Percentiles rank a stretch among this genome's conserved stretches.
Conservation (phyloP, 768 basidiomycete genomes). For the Neoboletus magnificus region DNA sequence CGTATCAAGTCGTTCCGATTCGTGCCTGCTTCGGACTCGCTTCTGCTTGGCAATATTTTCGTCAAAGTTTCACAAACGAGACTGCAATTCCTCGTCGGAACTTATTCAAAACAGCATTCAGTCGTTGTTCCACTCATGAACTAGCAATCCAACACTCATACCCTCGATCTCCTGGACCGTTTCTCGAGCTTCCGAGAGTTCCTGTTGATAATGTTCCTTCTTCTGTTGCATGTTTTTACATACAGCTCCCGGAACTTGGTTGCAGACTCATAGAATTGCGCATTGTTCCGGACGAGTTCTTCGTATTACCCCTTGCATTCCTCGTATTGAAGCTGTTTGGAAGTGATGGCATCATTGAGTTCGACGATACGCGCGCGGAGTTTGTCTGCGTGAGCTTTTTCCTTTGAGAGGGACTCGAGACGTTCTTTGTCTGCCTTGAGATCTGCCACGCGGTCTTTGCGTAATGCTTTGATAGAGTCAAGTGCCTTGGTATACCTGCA, state of each 20-base stretch:
- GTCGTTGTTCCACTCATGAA: not conserved
- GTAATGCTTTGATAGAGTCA: conserved; percentile 82
- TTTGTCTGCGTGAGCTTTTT: conserved; percentile 86
- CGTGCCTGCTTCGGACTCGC: conserved; percentile 44
- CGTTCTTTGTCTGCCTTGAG: conserved; percentile 92
- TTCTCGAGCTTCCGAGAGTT: conserved; percentile 59
- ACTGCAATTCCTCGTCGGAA: conserved; percentile 66
- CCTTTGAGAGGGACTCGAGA: conserved; percentile 68
- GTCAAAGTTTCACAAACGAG: conserved; percentile 56
- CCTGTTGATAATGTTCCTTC: conserved; percentile 57
- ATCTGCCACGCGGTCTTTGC: conserved; percentile 88
- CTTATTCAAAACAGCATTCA: conserved; percentile 38
- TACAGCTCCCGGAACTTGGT: conserved; percentile 86
- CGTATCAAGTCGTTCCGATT: conserved; percentile 50
- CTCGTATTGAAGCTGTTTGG: conserved; percentile 74
- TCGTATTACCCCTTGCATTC: conserved; percentile 65
- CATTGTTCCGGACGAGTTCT: conserved; percentile 61
- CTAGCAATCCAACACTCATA: conserved; percentile 13
- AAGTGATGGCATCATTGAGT: conserved; percentile 55
- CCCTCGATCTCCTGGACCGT: conserved; percentile 68
- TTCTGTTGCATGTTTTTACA: conserved; percentile 59
- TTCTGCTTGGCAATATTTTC: conserved; percentile 51
- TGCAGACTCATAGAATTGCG: conserved; percentile 77
- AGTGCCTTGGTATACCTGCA: conserved; percentile 93
- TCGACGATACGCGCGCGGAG: conserved; percentile 65